These are phyloP conservation scores for Sphagnum contortum DNA, from an alignment of 225 moss, liverwort and hornwort genomes.

Conservation along the genomic window DNA sequence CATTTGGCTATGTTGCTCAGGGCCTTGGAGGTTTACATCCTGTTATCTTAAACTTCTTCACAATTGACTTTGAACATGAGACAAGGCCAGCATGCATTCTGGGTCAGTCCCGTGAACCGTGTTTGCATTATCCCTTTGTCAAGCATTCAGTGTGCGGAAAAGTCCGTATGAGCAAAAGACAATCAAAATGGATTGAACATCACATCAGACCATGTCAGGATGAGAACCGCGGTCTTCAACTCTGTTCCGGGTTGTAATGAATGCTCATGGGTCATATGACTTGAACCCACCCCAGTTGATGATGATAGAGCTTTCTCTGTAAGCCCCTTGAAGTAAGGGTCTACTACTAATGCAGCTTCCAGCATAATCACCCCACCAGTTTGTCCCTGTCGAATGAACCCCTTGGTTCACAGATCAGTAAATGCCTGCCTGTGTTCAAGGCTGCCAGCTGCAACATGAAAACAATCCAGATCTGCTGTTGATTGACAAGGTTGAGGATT, in stretches of 20 bases:
- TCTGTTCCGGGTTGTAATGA: conserved; percentile 5
- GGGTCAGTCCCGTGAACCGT: conserved; percentile 69
- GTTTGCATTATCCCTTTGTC: conserved; percentile 54
- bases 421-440: too few species aligned
- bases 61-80: conserved; percentile 25
- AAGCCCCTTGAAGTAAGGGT: too few species aligned
- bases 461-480: too few species aligned
- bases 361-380: too few species aligned
- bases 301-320: too few species aligned
- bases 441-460: too few species aligned
- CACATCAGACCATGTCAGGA: conserved; percentile 58
- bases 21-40: conserved; percentile 63
- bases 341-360: too few species aligned
- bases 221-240: conserved; percentile 43
- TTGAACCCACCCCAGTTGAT: too few species aligned
- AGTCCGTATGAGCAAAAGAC: conserved; percentile 9
- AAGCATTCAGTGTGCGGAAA: conserved; percentile 1
- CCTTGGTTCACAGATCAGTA: too few species aligned
- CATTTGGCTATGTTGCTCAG: conserved; percentile 83
- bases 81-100: conserved; percentile 23
- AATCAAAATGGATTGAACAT: conserved; percentile 43
- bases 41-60: conserved; percentile 31
- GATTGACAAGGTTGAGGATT: too few species aligned
- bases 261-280: too few species aligned
- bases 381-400: too few species aligned